Evolutionary conservation across 192 early-diverging fungal species (phyloP), one percentile per base, ranked within the genome.

Genomic region (Backusella mclennaniae): DNA sequence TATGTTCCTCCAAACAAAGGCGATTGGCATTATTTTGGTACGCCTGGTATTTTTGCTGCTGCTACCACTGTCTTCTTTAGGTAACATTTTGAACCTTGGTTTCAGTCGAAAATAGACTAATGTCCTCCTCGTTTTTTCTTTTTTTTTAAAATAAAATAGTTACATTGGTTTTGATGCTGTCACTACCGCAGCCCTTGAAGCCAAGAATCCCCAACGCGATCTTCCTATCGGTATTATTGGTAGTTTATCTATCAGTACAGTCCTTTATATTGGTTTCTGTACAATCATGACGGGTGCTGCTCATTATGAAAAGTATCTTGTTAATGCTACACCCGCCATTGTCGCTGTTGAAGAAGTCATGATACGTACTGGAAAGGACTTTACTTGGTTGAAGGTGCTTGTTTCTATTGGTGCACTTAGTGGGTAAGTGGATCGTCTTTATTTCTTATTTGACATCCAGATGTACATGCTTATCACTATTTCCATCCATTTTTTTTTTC

Each of bases 101-200:
- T 33, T 21, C 52, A 53, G 17, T n/a, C 19, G n/a, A 21, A 21
- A 56, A 56, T 21, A 26, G n/a, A 9, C n/a, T 21, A 56, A 56
- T 21, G 5, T 5, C 8, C 7, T 53, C 1, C 8, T 53, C 8
- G 0, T 53, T 53, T 53, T 21, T 53, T 53, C 8, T 21, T 53
- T 53, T n/a, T 0, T 52, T 6, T 21, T 7, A 53, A 53, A 52
- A 17, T 3, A 52, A 56, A 56, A 63, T 14, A 76, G 92, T 17
- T 96, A 95, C 73, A 93, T 96, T 82, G 95, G 96, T 15, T 96
- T 96, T 83, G 96, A 97, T 81, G 88, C 92, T 6, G 92, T 96
- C 19, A 91, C 95, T 0, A 97, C 96, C 0, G 91, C 92, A 6
- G 91, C 96, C 9, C 92, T 94, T 76, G 96, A 97, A 79, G 86